Conservation (phyloP, 176 grass and related monocot genomes). For the Lolium rigidum region DNA sequence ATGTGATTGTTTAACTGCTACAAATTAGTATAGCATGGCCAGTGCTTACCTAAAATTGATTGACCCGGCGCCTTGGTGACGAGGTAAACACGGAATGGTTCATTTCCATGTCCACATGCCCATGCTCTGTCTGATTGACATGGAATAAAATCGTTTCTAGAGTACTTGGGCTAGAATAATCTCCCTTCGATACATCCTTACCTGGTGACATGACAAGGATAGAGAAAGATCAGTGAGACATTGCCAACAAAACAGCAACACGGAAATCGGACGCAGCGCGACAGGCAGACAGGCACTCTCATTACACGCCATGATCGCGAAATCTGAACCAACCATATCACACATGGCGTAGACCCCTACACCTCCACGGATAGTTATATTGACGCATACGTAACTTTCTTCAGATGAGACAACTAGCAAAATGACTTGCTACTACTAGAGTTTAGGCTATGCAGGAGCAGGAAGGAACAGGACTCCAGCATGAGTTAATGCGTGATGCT, state of each 20-base stretch:
- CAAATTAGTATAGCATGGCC: neutral
- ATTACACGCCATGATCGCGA: conserved; percentile 43
- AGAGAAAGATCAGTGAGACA: conserved; percentile 41
- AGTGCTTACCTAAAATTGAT: conserved; percentile 37
- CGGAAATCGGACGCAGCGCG: conserved; percentile 5
- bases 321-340: conserved; percentile 51
- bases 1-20: neutral
- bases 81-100: conserved; percentile 38
- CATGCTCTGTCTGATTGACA: conserved; percentile 29
- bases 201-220: conserved; percentile 41
- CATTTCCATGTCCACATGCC: conserved; percentile 28
- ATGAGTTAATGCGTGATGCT: conserved; percentile 17
- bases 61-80: conserved; percentile 40
- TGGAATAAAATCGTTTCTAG: conserved; percentile 49
- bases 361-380: neutral
- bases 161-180: conserved; percentile 33
- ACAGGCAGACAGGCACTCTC: conserved; percentile 8
- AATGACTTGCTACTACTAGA: conserved; percentile 40
- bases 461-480: conserved; percentile 48
- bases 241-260: conserved; percentile 41
- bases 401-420: conserved; percentile 49
- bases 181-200: conserved; percentile 11
- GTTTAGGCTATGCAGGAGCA: conserved; percentile 32
- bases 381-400: neutral
- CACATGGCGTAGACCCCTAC: conserved; percentile 1